These are phyloP conservation scores for Schwanniomyces pseudopolymorphus DNA, from an alignment of 805 yeast species.

Conservation along the genomic window DNA sequence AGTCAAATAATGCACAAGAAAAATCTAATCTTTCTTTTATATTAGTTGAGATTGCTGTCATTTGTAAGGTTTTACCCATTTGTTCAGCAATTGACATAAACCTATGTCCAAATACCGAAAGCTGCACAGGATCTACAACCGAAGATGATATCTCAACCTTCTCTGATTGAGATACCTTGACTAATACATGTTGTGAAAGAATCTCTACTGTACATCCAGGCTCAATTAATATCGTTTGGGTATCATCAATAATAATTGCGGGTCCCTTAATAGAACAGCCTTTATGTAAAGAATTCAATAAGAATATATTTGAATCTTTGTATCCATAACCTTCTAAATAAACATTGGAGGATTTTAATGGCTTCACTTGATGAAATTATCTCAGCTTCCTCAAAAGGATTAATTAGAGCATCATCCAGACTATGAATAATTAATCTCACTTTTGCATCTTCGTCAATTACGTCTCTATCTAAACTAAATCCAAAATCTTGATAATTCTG, in stretches of 20 bases:
- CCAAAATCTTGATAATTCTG: conserved; percentile 11
- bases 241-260: conserved; percentile 62
- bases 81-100: conserved; percentile 92
- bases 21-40: conserved; percentile 83
- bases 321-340: conserved; percentile 20
- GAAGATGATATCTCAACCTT: conserved; percentile 11
- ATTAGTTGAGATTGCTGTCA: conserved; percentile 78
- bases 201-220: conserved; percentile 59
- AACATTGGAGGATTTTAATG: conserved; percentile 41
- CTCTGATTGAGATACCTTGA: conserved; percentile 28
- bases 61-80: conserved; percentile 79
- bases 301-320: conserved; percentile 49
- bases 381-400: conserved; percentile 18
- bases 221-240: conserved; percentile 57
- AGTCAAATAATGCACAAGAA: conserved; percentile 83
- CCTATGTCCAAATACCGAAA: conserved; percentile 78
- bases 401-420: conserved; percentile 13
- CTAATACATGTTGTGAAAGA: conserved; percentile 60
- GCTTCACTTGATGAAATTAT: conserved; percentile 21
- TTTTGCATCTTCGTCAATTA: conserved; percentile 10
- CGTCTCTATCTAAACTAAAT: conserved; percentile 8
- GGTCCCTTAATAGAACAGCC: conserved; percentile 68
- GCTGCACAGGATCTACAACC: conserved; percentile 61
- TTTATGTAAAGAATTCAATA: conserved; percentile 49
- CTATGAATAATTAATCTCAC: conserved; percentile 3